These are phyloP conservation scores for Microdochium nivale DNA, from an alignment of 2,329 filamentous ascomycete species.

Conservation along the genomic window DNA sequence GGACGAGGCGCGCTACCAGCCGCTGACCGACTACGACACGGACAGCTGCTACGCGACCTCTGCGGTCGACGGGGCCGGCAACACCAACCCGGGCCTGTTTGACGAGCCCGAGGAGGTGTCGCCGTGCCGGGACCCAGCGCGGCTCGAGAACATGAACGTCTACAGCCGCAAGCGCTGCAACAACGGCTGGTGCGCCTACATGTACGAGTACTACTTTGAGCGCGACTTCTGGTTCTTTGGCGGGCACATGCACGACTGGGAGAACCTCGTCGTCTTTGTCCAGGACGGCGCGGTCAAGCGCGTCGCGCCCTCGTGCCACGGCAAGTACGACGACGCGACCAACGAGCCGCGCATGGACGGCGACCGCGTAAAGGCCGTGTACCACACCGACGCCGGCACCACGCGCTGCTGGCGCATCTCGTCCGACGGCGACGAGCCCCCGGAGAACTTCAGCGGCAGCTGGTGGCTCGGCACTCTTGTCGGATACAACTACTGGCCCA, in stretches of 20 bases:
- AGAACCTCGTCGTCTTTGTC: conserved; percentile 12
- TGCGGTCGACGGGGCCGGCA: conserved; percentile 29
- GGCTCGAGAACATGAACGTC: conserved; percentile 21
- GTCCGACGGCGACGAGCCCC: conserved; percentile 2
- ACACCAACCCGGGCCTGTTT: conserved; percentile 16
- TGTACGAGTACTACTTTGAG: conserved; percentile 19
- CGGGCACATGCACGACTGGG: conserved; percentile 16
- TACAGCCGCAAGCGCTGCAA: conserved; percentile 23
- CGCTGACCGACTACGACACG: conserved; percentile 27
- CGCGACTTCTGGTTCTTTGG: conserved; percentile 6
- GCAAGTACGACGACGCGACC: not conserved
- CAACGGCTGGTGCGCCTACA: conserved; percentile 22
- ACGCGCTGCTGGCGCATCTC: conserved; percentile 4
- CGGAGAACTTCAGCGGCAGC: conserved; percentile 4
- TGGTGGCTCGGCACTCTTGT: conserved; percentile 4
- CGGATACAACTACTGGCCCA: conserved; percentile 2
- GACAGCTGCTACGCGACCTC: conserved; percentile 37
- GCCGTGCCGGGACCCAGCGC: conserved; percentile 17
- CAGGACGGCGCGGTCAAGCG: conserved; percentile 1
- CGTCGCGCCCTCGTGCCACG: conserved; percentile 3
- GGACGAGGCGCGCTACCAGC: conserved; percentile 25
- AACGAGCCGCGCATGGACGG: conserved; percentile 1
- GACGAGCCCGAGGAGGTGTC: conserved; percentile 2
- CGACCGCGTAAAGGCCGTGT: conserved; percentile 5
- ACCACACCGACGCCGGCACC: conserved; percentile 3